Evolutionary conservation across 2,329 filamentous ascomycete species (phyloP), one percentile per base, ranked within the genome.

Genomic region (Cercospora beticola): DNA sequence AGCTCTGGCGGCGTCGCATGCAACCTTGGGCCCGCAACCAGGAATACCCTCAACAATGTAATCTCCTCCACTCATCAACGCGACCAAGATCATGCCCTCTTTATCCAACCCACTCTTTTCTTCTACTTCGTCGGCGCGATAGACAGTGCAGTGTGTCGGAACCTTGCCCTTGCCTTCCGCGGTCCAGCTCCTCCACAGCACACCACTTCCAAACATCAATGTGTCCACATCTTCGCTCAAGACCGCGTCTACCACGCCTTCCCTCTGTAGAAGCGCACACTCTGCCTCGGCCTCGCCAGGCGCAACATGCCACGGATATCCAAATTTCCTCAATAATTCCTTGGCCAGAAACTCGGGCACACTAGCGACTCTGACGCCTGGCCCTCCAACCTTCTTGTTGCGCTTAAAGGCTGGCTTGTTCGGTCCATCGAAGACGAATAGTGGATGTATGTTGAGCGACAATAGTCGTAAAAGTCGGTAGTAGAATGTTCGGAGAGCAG

Each of bases 281-380:
- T 99, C 95, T 1, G 95, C 95, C 78, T 99, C 95, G 3, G 94
- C 95, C 78, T 99, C 95, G 9, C 95, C 95, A 0, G 94, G 95
- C 5, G 95, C 95, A 75, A 93, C 88, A 78, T 98, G 93, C 60
- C 87, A 87, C 1, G 89, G 87, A 76, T 97, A 96, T 0, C 91
- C 93, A 79, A 98, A 97, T 0, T 95, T 83, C 61, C 90, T 89
- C 58, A 98, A 88, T 5, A 98, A 82, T 59, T 91, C 88, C 80
- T 97, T 97, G 0, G 92, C 93, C 69, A 93, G 88, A 56, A 91
- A 89, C 43, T 89, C 88, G 71, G 92, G 85, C 68, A 93, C 83
- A 65, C 87, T 85, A 76, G 90, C 87, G 62, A 92, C 86, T 74
- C 87, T 82, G 3, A 87, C 84, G 0, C 86, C 85, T 0, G 89